Percentiles rank a stretch among this genome's conserved stretches.
Conservation (phyloP, 768 basidiomycete species). For the Termitomyces titanicus region DNA sequence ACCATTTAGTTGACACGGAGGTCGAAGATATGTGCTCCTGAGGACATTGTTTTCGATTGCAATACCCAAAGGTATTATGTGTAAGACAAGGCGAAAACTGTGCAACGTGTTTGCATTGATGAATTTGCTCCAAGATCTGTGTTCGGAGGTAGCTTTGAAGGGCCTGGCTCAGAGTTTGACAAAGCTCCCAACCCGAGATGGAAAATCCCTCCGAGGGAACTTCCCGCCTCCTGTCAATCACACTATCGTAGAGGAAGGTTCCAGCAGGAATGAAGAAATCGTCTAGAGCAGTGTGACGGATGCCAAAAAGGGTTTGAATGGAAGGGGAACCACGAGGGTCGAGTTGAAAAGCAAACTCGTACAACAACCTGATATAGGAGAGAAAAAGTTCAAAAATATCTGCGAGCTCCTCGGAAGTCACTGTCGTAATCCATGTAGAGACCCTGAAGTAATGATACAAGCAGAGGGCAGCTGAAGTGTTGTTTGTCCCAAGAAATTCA, state of each 20-base stretch:
- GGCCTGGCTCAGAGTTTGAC: slow-evolving; percentile 16
- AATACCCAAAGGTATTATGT: slow-evolving; percentile 26
- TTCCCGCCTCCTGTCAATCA: not conserved
- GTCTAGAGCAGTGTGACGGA: slow-evolving; percentile 24
- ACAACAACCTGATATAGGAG: slow-evolving; percentile 29
- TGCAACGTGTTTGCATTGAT: slow-evolving; percentile 21
- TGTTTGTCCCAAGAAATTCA: slow-evolving; percentile 24
- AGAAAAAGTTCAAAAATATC: slow-evolving; percentile 30
- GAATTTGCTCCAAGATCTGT: slow-evolving; percentile 29
- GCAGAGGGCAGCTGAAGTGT: slow-evolving; percentile 34
- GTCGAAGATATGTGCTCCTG: slow-evolving; percentile 29
- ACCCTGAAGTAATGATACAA: slow-evolving; percentile 37
- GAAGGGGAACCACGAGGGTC: slow-evolving; percentile 18
- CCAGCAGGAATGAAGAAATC: slow-evolving; percentile 22
- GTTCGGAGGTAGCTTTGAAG: slow-evolving; percentile 24
- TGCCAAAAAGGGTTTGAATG: slow-evolving; percentile 32
- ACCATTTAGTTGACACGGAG: slow-evolving; percentile 20
- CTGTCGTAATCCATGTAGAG: slow-evolving; percentile 21
- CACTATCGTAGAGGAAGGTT: slow-evolving; percentile 20
- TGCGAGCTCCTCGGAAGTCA: slow-evolving; percentile 23
- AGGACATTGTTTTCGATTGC: slow-evolving; percentile 29
- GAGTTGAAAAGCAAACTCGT: slow-evolving; percentile 20
- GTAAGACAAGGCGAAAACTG: slow-evolving; percentile 39
- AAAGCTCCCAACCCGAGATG: slow-evolving; percentile 19
- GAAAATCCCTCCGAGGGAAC: not conserved